A percentile compares a stretch with the other conserved stretches of the same genome.
phyloP scores from a whole-genome alignment of 306 rosid genomes.

The Mucuna pruriens region DNA sequence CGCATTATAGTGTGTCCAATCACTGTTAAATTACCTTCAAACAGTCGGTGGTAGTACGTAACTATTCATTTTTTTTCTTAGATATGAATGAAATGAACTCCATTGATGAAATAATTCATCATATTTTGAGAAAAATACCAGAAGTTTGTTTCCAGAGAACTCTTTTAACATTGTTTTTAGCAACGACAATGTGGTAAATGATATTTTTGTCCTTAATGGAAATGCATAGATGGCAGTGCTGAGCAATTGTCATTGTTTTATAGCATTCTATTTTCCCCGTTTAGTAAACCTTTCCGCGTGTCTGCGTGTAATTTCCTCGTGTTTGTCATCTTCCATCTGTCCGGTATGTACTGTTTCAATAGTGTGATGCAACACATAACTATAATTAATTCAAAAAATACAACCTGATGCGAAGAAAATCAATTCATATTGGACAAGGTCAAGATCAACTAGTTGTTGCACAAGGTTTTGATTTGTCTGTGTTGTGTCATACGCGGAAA shows the following conservation, averaged over 20 bases:
- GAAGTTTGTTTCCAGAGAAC: neutral
- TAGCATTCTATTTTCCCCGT: neutral
- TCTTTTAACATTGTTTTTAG: neutral
- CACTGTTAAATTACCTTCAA: neutral
- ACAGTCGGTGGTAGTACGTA: neutral
- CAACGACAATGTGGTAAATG: neutral
- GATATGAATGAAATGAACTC: constrained; percentile 11
- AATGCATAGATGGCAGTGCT: neutral
- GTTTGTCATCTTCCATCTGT: too few relatives aligned
- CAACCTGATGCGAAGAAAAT: neutral
- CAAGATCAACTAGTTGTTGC: neutral
- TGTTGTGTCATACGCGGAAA: neutral
- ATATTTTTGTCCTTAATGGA: neutral
- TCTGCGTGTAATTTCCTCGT: too few relatives aligned
- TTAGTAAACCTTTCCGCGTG: neutral
- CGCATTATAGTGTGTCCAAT: neutral
- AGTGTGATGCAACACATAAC: constrained; percentile 8
- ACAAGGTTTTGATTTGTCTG: constrained; percentile 12
- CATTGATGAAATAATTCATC: constrained; percentile 9
- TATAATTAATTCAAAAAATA: neutral
- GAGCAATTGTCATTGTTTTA: neutral
- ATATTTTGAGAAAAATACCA: neutral
- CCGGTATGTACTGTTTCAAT: neutral
- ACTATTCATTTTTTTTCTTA: constrained; percentile 3
- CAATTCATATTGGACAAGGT: neutral